Base-by-base conservation (phyloP, 129 eudicot species). In the Lactuca sativa region DNA sequence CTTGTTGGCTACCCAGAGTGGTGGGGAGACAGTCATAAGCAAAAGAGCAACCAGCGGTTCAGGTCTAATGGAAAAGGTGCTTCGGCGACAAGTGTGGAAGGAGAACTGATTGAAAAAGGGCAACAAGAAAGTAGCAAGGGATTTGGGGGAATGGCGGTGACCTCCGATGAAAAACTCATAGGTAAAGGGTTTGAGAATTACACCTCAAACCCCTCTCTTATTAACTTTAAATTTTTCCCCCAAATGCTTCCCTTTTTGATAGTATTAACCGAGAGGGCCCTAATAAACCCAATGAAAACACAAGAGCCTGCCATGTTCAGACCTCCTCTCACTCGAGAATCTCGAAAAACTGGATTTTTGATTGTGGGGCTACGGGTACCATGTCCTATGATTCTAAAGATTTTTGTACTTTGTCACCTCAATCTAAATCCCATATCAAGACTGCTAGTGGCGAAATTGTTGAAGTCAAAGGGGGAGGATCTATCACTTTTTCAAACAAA, bases 311-410 rank as follows among this genome's bases (percentile, higher is more conserved):
- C 32, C 59, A 66, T 51, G 51, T 41, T n/a, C 48, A 37, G 6
- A 0, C 67, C 52, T 12, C 25, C 67, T 36, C 51, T 41, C 14
- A 16, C 67, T 16, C 14, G 9, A 62, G 9, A 16, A 62, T 37
- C 6, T 32, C 48, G 67, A 41, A 62, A 62, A 31, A 30, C 63
- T 62, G 67, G 52, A 62, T 62, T n/a, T 62, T n/a, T 18, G 21
- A 18, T 18, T 18, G 21, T 18, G 21, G 21, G 21, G 21, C 21
- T 18, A 18, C 21, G 21, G 62, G 59, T 32, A 47, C 62, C 32
- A 73, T 40, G 70, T 41, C 43, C 11, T 44, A 47, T 66, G 71
- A 66, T 66, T n/a, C 71, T 4, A 40, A 31, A 7, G 71, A 66
- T 47, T 40, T 66, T 66, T 40, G 18, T 21, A 30, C 47, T 62